These are phyloP conservation scores for Candida sp. DNA, from an alignment of 1,139 yeast genomes.

Conservation along the genomic window DNA sequence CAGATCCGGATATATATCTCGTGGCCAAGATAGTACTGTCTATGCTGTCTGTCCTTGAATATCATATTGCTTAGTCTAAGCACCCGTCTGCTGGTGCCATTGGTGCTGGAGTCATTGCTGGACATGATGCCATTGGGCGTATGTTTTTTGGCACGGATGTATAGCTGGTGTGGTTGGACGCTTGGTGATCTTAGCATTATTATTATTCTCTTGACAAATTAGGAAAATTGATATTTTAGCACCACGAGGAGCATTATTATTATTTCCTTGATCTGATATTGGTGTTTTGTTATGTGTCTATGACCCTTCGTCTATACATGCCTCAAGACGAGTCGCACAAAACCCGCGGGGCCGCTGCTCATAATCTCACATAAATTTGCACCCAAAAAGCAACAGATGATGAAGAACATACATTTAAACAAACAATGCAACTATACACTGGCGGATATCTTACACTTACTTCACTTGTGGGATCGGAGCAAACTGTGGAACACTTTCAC, in stretches of 20 bases:
- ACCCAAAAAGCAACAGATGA: constrained; percentile 3
- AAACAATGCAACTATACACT: not conserved
- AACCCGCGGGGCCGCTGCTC: not conserved
- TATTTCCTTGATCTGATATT: too few species aligned
- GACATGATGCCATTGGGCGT: not conserved
- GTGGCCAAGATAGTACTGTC: constrained; percentile 6
- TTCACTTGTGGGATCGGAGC: constrained; percentile 1
- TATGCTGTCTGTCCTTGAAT: not conserved
- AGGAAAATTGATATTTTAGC: too few species aligned
- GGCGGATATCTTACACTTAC: not conserved
- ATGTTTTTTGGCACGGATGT: too few species aligned
- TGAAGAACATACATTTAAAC: not conserved
- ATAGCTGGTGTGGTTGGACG: too few species aligned
- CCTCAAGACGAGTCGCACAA: too few species aligned
- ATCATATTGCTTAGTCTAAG: not conserved
- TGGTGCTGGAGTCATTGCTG: not conserved
- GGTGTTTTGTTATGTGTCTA: too few species aligned
- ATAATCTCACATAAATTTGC: constrained; percentile 1
- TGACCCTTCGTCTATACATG: too few species aligned
- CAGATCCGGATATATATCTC: constrained; percentile 14
- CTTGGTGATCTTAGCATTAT: too few species aligned
- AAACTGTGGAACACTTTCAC: not conserved
- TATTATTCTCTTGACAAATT: too few species aligned
- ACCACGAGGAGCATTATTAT: too few species aligned
- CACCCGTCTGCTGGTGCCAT: not conserved